Percentiles rank a stretch among this genome's conserved stretches.
Conservation (phyloP, 768 basidiomycete species). For the Clavulina sp. region DNA sequence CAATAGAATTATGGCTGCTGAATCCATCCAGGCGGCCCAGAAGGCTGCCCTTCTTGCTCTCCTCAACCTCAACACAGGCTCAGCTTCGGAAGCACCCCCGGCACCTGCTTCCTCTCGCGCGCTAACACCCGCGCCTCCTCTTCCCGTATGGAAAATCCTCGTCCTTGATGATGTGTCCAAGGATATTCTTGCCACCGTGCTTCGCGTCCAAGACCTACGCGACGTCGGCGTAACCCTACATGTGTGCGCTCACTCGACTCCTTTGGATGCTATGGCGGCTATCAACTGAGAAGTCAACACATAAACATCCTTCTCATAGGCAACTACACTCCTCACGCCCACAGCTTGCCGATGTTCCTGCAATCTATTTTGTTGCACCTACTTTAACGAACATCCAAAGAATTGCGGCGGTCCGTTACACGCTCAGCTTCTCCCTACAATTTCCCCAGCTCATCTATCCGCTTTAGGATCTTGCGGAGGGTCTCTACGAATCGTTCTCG, state of each 20-base stretch:
- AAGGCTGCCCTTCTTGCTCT: constrained; percentile 69
- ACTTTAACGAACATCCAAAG: constrained; percentile 71
- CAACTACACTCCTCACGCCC: constrained; percentile 84
- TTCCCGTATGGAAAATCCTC: constrained; percentile 91
- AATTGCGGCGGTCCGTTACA: constrained; percentile 48
- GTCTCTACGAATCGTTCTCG: constrained; percentile 82
- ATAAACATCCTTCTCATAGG: constrained; percentile 25
- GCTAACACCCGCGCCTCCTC: constrained; percentile 21
- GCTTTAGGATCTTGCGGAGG: constrained; percentile 62
- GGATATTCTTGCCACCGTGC: constrained; percentile 85
- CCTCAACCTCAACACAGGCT: constrained; percentile 64
- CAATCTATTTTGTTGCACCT: constrained; percentile 90
- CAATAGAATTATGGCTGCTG: too few species aligned
- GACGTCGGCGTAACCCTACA: constrained; percentile 96
- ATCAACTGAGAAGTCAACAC: too few species aligned
- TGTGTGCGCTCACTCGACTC: constrained; percentile 47
- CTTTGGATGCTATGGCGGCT: background rate
- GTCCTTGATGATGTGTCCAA: constrained; percentile 91
- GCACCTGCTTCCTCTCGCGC: constrained; percentile 4
- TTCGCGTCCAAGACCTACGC: constrained; percentile 90
- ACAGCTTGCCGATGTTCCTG: constrained; percentile 84
- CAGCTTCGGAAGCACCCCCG: constrained; percentile 17
- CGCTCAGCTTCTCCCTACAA: background rate
- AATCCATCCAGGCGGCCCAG: constrained; percentile 66
- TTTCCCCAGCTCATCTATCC: background rate